Conservation (phyloP, 768 basidiomycete species). For the Mycena galopus region DNA sequence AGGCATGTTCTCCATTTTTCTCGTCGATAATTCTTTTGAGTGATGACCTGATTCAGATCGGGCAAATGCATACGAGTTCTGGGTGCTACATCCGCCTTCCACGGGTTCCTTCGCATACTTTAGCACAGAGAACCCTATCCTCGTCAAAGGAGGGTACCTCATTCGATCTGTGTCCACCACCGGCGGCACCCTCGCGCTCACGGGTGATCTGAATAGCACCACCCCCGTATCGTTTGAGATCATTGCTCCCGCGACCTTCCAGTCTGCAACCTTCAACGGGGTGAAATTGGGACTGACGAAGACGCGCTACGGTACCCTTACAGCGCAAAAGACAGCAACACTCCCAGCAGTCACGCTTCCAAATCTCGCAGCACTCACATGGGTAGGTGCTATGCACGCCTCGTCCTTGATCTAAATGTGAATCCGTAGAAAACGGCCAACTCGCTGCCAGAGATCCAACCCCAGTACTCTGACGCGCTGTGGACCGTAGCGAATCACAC, state of each 20-base stretch:
- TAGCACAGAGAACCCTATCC: constrained; percentile 57
- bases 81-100: constrained; percentile 60
- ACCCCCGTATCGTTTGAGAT: constrained; percentile 55
- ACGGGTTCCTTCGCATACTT: constrained; percentile 52
- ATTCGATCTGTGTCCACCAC: constrained; percentile 54
- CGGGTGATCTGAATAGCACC: constrained; percentile 60
- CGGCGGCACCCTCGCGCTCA: constrained; percentile 54
- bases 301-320: constrained; percentile 59
- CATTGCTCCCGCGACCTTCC: constrained; percentile 58
- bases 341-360: constrained; percentile 53
- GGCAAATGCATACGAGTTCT: constrained; percentile 63
- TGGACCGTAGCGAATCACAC: constrained; percentile 60
- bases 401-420: neutral
- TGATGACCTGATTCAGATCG: constrained; percentile 50
- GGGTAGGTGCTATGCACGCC: constrained; percentile 45
- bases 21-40: neutral
- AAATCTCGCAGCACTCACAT: constrained; percentile 49
- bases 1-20: constrained; percentile 45
- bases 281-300: constrained; percentile 45
- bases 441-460: constrained; percentile 57
- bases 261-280: constrained; percentile 59
- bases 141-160: constrained; percentile 64
- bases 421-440: constrained; percentile 53
- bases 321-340: constrained; percentile 44
- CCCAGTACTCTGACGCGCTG: constrained; percentile 54